phyloP scores from a whole-genome alignment of 257 asterid species.

The Solanum habrochaites region DNA sequence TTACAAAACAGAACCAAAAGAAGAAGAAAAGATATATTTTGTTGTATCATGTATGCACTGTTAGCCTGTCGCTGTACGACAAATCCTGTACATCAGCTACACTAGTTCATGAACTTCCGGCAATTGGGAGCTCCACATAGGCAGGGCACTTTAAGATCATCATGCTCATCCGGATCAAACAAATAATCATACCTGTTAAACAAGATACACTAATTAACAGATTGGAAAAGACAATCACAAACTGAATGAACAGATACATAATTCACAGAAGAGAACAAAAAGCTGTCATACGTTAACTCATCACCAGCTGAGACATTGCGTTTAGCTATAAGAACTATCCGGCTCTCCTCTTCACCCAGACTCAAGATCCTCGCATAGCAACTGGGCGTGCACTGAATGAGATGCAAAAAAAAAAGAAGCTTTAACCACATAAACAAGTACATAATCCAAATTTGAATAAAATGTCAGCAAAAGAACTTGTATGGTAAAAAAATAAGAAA shows the following conservation, averaged over 20 bases:
- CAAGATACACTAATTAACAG: not conserved
- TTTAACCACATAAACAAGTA: not conserved
- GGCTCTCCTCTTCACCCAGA: constrained; percentile 60
- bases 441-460: not conserved
- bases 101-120: constrained; percentile 67
- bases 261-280: not conserved
- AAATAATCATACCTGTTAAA: constrained; percentile 68
- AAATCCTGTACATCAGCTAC: constrained; percentile 3
- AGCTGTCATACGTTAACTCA: constrained; percentile 65
- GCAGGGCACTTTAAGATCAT: constrained; percentile 89
- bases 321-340: constrained; percentile 80
- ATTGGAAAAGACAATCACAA: not conserved
- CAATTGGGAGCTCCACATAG: constrained; percentile 69
- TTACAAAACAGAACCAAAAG: not conserved
- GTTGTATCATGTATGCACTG: not conserved
- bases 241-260: not conserved
- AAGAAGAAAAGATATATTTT: not conserved
- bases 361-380: constrained; percentile 90
- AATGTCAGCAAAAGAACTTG: not conserved
- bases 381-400: constrained; percentile 86
- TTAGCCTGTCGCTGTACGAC: not conserved
- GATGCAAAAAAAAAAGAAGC: not conserved
- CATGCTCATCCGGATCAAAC: constrained; percentile 82
- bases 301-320: constrained; percentile 64
- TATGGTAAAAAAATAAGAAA: not conserved